Evolutionary conservation across 1,139 yeast species (phyloP).

Genomic region (Debaryomyces subglobosus): DNA sequence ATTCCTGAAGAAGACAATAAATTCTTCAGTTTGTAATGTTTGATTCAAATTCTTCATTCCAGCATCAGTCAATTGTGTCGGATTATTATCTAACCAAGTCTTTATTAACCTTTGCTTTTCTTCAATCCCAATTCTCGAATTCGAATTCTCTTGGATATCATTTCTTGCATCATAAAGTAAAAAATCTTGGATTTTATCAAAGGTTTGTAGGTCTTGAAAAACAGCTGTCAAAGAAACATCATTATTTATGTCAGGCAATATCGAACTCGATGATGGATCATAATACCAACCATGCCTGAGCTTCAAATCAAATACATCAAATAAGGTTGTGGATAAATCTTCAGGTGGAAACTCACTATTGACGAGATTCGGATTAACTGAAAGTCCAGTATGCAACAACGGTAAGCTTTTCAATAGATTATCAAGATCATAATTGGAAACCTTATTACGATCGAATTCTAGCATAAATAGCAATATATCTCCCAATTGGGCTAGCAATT

Average conservation of each 20-base stretch:
- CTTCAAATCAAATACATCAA: constrained; percentile 42
- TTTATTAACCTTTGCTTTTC: constrained; percentile 23
- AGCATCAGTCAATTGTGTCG: constrained; percentile 69
- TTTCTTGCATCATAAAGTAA: constrained; percentile 18
- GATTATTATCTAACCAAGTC: constrained; percentile 53
- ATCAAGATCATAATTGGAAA: constrained; percentile 27
- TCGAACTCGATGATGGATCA: constrained; percentile 12
- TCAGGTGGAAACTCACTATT: constrained; percentile 60
- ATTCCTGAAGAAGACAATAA: constrained; percentile 76
- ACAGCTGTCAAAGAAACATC: constrained; percentile 21
- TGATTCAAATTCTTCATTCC: constrained; percentile 57
- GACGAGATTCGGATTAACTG: constrained; percentile 67
- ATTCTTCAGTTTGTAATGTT: constrained; percentile 39
- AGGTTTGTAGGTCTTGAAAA: constrained; percentile 36
- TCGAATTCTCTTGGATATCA: constrained; percentile 12
- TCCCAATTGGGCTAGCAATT: constrained; percentile 49
- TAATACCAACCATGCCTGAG: constrained; percentile 58
- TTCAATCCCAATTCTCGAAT: constrained; percentile 8
- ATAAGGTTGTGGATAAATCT: constrained; percentile 39
- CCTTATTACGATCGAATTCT: constrained; percentile 11
- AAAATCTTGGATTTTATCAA: constrained; percentile 51
- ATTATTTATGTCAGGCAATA: constrained; percentile 20
- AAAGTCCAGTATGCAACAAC: constrained; percentile 67
- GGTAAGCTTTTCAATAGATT: constrained; percentile 58
- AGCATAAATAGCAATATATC: constrained; percentile 38